Evolutionary conservation across 768 basidiomycete species (phyloP), one percentile per base, ranked within the genome.

Genomic region (Daedaleopsis sinensis): DNA sequence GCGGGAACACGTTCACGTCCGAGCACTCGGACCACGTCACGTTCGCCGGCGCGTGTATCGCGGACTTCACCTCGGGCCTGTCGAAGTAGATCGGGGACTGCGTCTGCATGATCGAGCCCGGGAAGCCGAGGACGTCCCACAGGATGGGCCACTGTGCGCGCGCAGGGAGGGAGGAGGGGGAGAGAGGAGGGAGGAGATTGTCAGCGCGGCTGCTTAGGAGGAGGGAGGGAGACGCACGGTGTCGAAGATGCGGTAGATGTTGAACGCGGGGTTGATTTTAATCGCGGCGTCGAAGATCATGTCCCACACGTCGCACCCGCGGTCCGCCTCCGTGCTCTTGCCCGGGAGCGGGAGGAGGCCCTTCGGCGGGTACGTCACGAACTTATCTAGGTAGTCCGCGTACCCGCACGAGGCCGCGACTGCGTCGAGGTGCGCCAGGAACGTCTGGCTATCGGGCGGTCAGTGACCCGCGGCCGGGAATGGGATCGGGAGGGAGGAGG

Each of bases 91-190:
- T 58, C 1, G 89, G 89, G 0, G 82, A 69, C 66, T 90, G 89
- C 5, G 68, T 66, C 35, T 90, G 77, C 3, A 48, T 38, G 73
- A 72, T 70, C 32, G 67, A 66, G 19, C 68, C 72, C 85, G 90
- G 89, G 80, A 88, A 91, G n/a, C 89, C 90, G 35, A 91, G 85
- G 6, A 91, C 89, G 62, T 91, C 90, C 90, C 88, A 91, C 13
- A 88, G 75, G 44, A 88, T 78, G 0, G 89, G 90, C 72, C 77
- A 90, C 64, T 78, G 46, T 32, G 27, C 7, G 27, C 27, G 27
- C 7, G 27, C 27, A 7, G 7, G 27, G 27, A 32, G 27, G 4
- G 27, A 32, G 27, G 27, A 32, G 27, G 4, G 27, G 27, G 27
- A 32, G 27, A 10, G 24, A 0, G 12, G 24, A 0, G 32, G 19